Base-by-base conservation (phyloP, 1,284 basidiomycete genomes). In the Irpex sp. region DNA sequence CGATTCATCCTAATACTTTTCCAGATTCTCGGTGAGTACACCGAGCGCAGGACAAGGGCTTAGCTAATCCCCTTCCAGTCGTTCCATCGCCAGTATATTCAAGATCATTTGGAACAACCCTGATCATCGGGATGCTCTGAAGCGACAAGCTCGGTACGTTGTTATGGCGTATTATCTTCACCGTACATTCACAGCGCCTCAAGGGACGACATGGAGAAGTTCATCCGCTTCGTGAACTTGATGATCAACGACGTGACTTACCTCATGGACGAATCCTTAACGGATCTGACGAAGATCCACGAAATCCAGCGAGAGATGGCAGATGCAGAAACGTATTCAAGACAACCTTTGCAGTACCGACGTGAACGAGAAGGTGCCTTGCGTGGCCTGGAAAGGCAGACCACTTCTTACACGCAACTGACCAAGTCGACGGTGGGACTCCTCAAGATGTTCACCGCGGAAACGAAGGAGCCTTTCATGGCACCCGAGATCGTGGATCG, bases 181-280 rank as follows among this genome's bases (percentile, higher is more conserved):
- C 31, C 60, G 68, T 55, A 54, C n/a, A 19, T 56, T 58, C 46
- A 61, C 17, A 5, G 19, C 37, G 13, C 13, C 35, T 60, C n/a
- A 26, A 95, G 92, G 63, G 86, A 94, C 39, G 70, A 74, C 70
- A 88, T 92, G 61, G 93, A 97, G 67, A 92, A 92, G 74, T 97
- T 97, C 73, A 90, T 98, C 65, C 90, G 92, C 60, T 99, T 99
- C 75, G 87, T 95, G 77, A 99, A 99, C 77, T 83, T 98, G 69
- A 91, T 99, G 85, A 98, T 99, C 83, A 98, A 98, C 83, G 97
- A 99, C 72, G 95, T 97, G 54, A 99, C 97, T 1, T 99, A 95
- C 77, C 89, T 99, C 65, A 89, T 99, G 80, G 97, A 99, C 74
- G 97, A 99, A 72, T 97, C 95, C 4, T 81, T 99, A 60, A 90